phyloP scores from a whole-genome alignment of 345 rosid species.

The Abelmoschus esculentus region DNA sequence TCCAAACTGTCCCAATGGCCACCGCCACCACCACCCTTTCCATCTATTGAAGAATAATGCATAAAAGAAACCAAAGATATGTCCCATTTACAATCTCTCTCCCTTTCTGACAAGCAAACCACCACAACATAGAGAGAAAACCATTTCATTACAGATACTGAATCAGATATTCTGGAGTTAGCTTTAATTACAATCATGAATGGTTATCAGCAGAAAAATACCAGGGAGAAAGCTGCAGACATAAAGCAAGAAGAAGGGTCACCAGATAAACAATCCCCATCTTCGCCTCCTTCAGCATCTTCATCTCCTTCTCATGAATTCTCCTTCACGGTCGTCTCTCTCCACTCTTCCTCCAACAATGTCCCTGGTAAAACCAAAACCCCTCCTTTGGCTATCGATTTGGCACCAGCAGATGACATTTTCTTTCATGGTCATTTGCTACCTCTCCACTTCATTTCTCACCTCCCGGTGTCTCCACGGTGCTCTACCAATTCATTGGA shows the following conservation, averaged over 20 bases:
- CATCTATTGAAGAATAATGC: slow-evolving; percentile 19
- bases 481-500: slow-evolving; percentile 66
- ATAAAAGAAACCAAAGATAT: slow-evolving; percentile 9
- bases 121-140: background rate
- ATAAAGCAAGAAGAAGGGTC: slow-evolving; percentile 24
- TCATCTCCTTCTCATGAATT: slow-evolving; percentile 95
- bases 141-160: slow-evolving; percentile 15
- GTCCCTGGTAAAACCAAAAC: slow-evolving; percentile 28
- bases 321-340: slow-evolving; percentile 86
- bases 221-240: slow-evolving; percentile 27
- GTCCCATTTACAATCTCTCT: slow-evolving; percentile 6
- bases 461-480: slow-evolving; percentile 72
- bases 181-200: slow-evolving; percentile 35
- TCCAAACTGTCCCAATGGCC: slow-evolving; percentile 12
- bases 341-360: slow-evolving; percentile 46
- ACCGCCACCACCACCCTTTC: slow-evolving; percentile 33
- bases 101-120: background rate
- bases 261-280: slow-evolving; percentile 27
- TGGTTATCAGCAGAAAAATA: slow-evolving; percentile 26
- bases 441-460: slow-evolving; percentile 79
- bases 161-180: slow-evolving; percentile 15
- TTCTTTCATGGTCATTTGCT: slow-evolving; percentile 97
- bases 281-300: slow-evolving; percentile 60
- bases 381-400: slow-evolving; percentile 62
- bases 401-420: slow-evolving; percentile 91